Evolutionary conservation across 805 yeast genomes (phyloP).

Genomic region (Nakazawaea sp.): DNA sequence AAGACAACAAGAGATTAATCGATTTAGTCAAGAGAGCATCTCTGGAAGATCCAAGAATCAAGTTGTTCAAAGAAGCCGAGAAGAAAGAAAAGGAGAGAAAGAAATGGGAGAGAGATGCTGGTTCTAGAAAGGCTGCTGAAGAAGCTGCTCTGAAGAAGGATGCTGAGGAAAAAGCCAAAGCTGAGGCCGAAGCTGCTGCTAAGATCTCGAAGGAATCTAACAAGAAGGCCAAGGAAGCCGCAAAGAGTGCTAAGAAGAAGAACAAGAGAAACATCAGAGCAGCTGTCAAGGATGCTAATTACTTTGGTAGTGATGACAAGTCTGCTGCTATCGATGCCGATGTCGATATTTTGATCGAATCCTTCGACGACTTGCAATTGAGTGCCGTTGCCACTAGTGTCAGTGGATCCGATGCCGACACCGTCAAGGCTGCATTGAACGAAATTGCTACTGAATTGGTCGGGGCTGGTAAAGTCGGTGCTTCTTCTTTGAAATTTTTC

Average conservation of each 20-base stretch:
- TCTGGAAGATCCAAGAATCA: constrained; percentile 91
- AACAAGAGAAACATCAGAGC: constrained; percentile 82
- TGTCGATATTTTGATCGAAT: constrained; percentile 69
- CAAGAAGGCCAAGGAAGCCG: constrained; percentile 87
- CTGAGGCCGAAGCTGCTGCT: constrained; percentile 68
- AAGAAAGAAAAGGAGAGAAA: constrained; percentile 88
- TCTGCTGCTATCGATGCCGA: constrained; percentile 71
- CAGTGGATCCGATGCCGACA: constrained; percentile 43
- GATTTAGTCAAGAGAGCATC: constrained; percentile 85
- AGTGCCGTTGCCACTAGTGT: constrained; percentile 67
- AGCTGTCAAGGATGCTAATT: constrained; percentile 74
- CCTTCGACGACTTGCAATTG: constrained; percentile 73
- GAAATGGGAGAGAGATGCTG: constrained; percentile 98
- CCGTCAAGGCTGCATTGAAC: constrained; percentile 52
- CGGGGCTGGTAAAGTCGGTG: constrained; percentile 48
- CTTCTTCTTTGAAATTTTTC: constrained; percentile 49
- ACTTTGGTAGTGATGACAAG: constrained; percentile 74
- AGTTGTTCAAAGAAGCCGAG: constrained; percentile 86
- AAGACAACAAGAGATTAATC: constrained; percentile 85
- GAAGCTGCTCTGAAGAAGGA: constrained; percentile 80
- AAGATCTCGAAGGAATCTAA: constrained; percentile 53
- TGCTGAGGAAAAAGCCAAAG: constrained; percentile 77
- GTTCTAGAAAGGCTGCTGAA: constrained; percentile 94
- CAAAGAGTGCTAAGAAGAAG: constrained; percentile 98
- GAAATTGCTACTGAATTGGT: constrained; percentile 48